Conservation (phyloP, 163 green algal genomes). For the Prototheca wickerhamii region DNA sequence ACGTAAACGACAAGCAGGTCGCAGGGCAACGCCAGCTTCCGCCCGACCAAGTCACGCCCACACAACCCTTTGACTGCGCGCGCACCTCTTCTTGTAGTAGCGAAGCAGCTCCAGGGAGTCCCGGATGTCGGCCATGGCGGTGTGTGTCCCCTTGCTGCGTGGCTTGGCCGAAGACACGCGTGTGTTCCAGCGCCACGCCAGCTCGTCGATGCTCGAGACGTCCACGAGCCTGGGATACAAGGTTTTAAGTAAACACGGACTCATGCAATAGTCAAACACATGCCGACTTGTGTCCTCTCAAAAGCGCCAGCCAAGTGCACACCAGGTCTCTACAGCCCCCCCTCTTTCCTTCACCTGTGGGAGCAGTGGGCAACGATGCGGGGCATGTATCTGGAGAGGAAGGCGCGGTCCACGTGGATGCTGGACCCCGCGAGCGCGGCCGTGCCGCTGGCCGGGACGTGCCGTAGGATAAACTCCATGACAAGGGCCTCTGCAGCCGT, state of each 20-base stretch:
- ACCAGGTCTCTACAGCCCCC: neutral
- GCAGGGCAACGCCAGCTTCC: no score
- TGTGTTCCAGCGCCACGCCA: conserved; percentile 38
- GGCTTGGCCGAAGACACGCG: conserved; percentile 37
- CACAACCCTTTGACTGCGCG: neutral
- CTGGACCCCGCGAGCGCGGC: conserved; percentile 76
- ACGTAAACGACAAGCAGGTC: no score
- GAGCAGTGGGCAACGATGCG: conserved; percentile 57
- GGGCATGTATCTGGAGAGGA: conserved; percentile 83
- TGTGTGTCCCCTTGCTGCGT: conserved; percentile 62
- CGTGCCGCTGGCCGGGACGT: conserved; percentile 26
- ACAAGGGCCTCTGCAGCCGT: conserved; percentile 61
- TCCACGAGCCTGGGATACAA: conserved; percentile 54
- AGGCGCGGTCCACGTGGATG: conserved; percentile 83
- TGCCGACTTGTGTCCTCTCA: no score
- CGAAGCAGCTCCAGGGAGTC: conserved; percentile 76
- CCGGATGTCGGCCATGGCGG: conserved; percentile 77
- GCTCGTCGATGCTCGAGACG: conserved; percentile 66
- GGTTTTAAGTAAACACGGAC: neutral
- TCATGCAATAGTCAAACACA: neutral
- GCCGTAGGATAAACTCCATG: conserved; percentile 59
- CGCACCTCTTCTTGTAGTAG: conserved; percentile 32
- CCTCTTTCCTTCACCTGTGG: conserved; percentile 38
- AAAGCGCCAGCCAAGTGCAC: no score
- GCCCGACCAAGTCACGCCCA: no score